phyloP scores from a whole-genome alignment of 306 rosid species.

The Abrus precatorius region DNA sequence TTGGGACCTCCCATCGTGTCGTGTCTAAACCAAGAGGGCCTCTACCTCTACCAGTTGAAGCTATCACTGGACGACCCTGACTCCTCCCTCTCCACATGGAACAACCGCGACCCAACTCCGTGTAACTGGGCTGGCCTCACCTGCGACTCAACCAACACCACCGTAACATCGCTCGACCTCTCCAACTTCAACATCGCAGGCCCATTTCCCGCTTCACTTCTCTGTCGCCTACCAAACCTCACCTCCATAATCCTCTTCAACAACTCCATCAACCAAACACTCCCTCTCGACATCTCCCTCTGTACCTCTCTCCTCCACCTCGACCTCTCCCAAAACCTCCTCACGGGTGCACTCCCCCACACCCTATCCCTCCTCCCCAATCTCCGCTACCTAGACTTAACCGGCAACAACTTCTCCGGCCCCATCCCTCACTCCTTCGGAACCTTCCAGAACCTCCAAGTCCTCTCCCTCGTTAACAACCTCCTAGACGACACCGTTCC shows the following conservation, averaged over 20 bases:
- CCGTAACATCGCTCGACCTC: slow-evolving; percentile 68
- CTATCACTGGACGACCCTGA: slow-evolving; percentile 62
- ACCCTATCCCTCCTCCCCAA: slow-evolving; percentile 58
- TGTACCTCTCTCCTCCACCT: slow-evolving; percentile 65
- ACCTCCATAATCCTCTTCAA: slow-evolving; percentile 62
- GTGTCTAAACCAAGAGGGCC: slow-evolving; percentile 72
- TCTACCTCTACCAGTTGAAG: slow-evolving; percentile 63
- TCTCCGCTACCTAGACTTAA: slow-evolving; percentile 71
- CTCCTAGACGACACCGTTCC: slow-evolving; percentile 69
- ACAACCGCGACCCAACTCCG: slow-evolving; percentile 60
- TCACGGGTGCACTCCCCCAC: slow-evolving; percentile 75
- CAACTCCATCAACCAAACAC: slow-evolving; percentile 78
- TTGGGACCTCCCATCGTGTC: neutral
- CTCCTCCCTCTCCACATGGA: slow-evolving; percentile 73
- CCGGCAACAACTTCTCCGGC: slow-evolving; percentile 91
- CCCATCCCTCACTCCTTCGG: slow-evolving; percentile 65
- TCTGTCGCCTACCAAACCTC: slow-evolving; percentile 73
- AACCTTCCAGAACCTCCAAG: slow-evolving; percentile 68
- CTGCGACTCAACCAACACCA: slow-evolving; percentile 53
- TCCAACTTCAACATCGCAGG: slow-evolving; percentile 66
- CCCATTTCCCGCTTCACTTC: slow-evolving; percentile 60
- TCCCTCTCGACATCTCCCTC: slow-evolving; percentile 58
- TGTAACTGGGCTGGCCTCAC: slow-evolving; percentile 74
- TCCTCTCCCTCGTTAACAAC: slow-evolving; percentile 70
- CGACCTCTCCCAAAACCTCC: slow-evolving; percentile 85